Evolutionary conservation across 1,284 basidiomycete genomes (phyloP).

Genomic region (Amylostereum areolatum): DNA sequence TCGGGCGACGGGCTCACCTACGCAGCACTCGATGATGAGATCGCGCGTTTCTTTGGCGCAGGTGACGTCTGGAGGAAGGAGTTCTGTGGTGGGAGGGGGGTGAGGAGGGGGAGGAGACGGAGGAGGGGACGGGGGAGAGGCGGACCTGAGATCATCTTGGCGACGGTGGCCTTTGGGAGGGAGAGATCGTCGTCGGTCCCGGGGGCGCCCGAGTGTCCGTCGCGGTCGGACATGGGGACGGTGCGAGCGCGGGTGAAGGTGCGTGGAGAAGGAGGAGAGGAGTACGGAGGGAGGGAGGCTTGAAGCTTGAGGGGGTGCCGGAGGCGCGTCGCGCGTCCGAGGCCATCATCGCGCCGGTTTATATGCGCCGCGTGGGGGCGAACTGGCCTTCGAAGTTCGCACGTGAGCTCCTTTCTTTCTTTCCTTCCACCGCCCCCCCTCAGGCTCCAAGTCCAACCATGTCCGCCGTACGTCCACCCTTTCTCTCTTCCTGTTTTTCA

Average conservation of each 20-base stretch:
- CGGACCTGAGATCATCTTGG: constrained; percentile 93
- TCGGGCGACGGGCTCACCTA: constrained; percentile 57
- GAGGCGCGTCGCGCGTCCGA: too few relatives aligned
- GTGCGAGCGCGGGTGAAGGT: not conserved
- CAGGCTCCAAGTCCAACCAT: constrained; percentile 42
- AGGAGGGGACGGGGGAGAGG: not conserved
- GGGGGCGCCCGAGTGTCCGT: constrained; percentile 47
- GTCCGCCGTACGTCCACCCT: constrained; percentile 39
- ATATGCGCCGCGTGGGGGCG: too few relatives aligned
- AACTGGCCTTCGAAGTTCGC: constrained; percentile 45
- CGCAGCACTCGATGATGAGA: constrained; percentile 96
- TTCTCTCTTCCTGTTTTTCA: constrained; percentile 7
- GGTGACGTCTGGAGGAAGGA: constrained; percentile 84
- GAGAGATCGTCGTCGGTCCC: constrained; percentile 87
- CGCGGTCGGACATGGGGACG: not conserved
- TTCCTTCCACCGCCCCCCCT: too few relatives aligned
- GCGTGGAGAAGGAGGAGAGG: constrained; percentile 3
- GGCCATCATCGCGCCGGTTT: too few relatives aligned
- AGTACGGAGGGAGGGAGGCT: constrained; percentile 8
- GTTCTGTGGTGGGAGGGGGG: constrained; percentile 46
- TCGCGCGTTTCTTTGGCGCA: constrained; percentile 96
- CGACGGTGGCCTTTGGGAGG: constrained; percentile 94
- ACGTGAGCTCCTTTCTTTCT: constrained; percentile 33
- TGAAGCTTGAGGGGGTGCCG: too few relatives aligned
- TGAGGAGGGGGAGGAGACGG: constrained; percentile 5